Evolutionary conservation across 2,329 filamentous ascomycete genomes (phyloP), one percentile per base, ranked within the genome.

Genomic region (Reticulascus tulasneorum): DNA sequence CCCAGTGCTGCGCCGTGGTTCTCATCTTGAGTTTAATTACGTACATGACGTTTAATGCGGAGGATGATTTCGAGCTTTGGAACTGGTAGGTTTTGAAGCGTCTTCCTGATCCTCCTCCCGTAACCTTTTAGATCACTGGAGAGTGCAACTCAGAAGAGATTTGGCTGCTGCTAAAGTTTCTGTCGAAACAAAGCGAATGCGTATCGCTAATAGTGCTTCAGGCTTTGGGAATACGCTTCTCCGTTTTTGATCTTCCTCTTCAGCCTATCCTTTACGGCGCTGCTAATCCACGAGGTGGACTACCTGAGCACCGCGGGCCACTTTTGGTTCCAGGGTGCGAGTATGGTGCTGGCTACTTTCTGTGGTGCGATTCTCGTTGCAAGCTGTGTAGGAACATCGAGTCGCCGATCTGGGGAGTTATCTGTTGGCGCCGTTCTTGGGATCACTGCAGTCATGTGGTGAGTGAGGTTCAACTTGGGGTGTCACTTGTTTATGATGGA

Each of bases 231-330:
- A n/a, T 35, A 31, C 27, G 39, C 31, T 9, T 35, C 36, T 9
- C 39, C 39, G 9, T 30, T 19, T 6, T 29, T 42, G 38, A 89
- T 72, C 58, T 79, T 84, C 60, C 78, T 79, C 75, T 94, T 94
- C 49, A 96, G 71, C 15, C 75, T 75, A 54, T 93, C 87, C n/a
- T 94, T 81, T 59, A 94, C 86, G 17, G 68, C 30, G 7, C n/a
- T 29, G 17, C 19, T 40, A 12, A 26, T 42, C 5, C 28, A 33
- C 23, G 39, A 17, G 7, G 36, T 40, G n/a, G 20, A 22, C 6
- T 33, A 20, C 20, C 28, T 20, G 23, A 30, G 22, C 3, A n/a
- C 18, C 19, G 7, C 35, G 9, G 37, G 25, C 6, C 36, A 42
- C n/a, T 11, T 40, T 23, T 35, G n/a, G 16, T 35, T 42, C 30